Evolutionary conservation across 805 yeast species (phyloP), one percentile per base, ranked within the genome.

Genomic region (Kuraishia capsulata): DNA sequence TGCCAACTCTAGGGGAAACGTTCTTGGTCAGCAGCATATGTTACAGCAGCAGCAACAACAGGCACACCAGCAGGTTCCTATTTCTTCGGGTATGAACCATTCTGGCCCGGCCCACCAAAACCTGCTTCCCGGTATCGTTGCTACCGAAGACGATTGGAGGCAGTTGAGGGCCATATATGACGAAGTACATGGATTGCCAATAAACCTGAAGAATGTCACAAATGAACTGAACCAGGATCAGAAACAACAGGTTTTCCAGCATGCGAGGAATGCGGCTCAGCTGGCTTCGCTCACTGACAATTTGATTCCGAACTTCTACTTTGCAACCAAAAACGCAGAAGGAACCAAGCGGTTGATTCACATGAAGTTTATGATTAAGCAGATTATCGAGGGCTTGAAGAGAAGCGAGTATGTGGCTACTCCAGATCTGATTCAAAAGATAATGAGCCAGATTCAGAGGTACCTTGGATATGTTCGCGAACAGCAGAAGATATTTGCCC

Each of bases 271-370:
- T 31, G 64, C 74, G 23, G 66, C 83, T 24, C 81, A 76, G 49
- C 68, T 81, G 45, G 76, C 73, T 56, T 69, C 77, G 28, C 71
- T 80, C 44, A 81, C 82, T 14, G 94, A 86, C 52, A 80, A 80
- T 43, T 66, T 87, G 32, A 76, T 85, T 30, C 87, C 94, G 28
- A 78, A 83, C 51, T 85, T 84, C 50, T 87, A 74, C 52, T 71
- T 81, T 42, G 65, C 85, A 43, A 82, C 95, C 1, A 77, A 80
- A 48, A 83, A 82, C 54, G 71, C 69, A 36, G 84, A 78, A 36
- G 89, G 85, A 8, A 81, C 95, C 1, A 78, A 76, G 50, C 73
- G 84, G 47, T 71, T 88, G 42, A 69, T 88, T 42, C 89, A 83
- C 53, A 75, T 84, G 68, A 79, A 86, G 57, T 71, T 77, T 43